Conservation (phyloP, 129 eudicot species). For the Deinandra increscens region DNA sequence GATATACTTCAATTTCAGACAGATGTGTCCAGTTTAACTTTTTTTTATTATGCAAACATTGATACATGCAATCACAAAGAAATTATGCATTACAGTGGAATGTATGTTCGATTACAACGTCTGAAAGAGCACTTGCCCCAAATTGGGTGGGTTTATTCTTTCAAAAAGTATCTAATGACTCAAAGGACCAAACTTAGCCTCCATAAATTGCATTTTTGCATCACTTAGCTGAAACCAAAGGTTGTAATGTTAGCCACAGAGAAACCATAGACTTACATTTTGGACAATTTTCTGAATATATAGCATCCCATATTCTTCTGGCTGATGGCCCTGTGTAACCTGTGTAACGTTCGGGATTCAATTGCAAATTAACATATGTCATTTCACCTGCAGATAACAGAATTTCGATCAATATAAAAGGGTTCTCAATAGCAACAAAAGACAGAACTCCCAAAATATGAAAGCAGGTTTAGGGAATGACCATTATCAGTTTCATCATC, state of each 20-base stretch:
- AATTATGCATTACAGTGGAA: slow-evolving; percentile 1
- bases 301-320: slow-evolving; percentile 96
- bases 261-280: slow-evolving; percentile 59
- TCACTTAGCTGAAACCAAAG: background rate
- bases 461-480: slow-evolving; percentile 22
- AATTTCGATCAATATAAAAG: slow-evolving; percentile 6
- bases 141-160: slow-evolving; percentile 8
- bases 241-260: background rate
- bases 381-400: slow-evolving; percentile 66
- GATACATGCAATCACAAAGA: background rate
- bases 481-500: slow-evolving; percentile 97
- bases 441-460: slow-evolving; percentile 2
- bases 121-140: background rate
- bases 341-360: slow-evolving; percentile 95
- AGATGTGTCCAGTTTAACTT: background rate
- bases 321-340: slow-evolving; percentile 97
- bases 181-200: slow-evolving; percentile 1
- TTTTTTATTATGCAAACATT: background rate
- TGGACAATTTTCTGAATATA: slow-evolving; percentile 94
- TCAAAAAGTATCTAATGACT: background rate
- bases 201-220: slow-evolving; percentile 3
- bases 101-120: slow-evolving; percentile 10
- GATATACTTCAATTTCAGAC: slow-evolving; percentile 1
- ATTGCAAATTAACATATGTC: slow-evolving; percentile 86
- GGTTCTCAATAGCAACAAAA: slow-evolving; percentile 14